phyloP scores from a whole-genome alignment of 2,329 filamentous ascomycete genomes.

The Colletotrichum caudatum region DNA sequence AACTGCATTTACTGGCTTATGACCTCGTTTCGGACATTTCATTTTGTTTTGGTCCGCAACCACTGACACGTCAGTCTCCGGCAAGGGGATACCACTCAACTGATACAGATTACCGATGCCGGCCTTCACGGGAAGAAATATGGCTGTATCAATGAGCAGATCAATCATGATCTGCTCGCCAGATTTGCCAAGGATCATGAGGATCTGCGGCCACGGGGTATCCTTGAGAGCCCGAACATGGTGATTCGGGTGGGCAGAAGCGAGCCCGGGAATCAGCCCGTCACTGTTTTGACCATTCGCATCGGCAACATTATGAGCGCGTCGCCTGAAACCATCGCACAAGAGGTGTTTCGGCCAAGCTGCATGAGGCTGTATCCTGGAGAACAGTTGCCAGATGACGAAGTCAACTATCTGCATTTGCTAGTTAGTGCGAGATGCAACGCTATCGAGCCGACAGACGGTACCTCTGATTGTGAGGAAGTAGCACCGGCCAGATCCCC shows the following conservation, averaged over 20 bases:
- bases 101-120: constrained; percentile 79
- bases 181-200: constrained; percentile 78
- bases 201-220: constrained; percentile 79
- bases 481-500: constrained; percentile 57
- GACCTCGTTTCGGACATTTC: constrained; percentile 17
- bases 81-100: constrained; percentile 73
- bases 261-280: constrained; percentile 72
- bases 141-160: constrained; percentile 79
- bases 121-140: constrained; percentile 75
- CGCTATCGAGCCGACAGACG: neutral
- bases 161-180: constrained; percentile 84
- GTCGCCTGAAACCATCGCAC: constrained; percentile 81
- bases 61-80: constrained; percentile 49
- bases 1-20: constrained; percentile 6
- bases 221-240: constrained; percentile 77
- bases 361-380: constrained; percentile 58
- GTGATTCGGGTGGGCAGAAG: constrained; percentile 73
- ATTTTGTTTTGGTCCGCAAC: neutral
- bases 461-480: constrained; percentile 75
- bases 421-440: constrained; percentile 38
- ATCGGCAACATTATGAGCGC: constrained; percentile 47
- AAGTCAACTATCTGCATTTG: constrained; percentile 78
- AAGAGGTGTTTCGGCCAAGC: constrained; percentile 78
- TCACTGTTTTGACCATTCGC: constrained; percentile 46
- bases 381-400: constrained; percentile 82